A percentile compares a stretch with the other conserved stretches of the same genome.
Evolutionary conservation across 2,329 filamentous ascomycete genomes (phyloP).

Genomic region (Calonectria pseudoreteaudii): DNA sequence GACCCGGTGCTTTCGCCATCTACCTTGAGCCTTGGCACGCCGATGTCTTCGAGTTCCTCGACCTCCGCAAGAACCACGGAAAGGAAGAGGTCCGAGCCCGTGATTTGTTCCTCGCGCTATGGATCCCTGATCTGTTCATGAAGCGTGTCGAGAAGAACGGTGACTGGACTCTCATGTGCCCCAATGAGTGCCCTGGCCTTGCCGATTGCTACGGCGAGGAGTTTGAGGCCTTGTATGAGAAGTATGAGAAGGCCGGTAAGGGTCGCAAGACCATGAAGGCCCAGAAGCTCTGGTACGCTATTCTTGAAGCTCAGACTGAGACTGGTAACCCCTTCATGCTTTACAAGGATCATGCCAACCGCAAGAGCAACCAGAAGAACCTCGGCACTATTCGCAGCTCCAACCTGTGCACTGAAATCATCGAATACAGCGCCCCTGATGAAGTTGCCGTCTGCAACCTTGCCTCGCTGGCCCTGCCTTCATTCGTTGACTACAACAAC

Average conservation of each 20-base stretch:
- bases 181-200: conserved; percentile 93
- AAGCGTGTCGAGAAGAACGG: conserved; percentile 97
- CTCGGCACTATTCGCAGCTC: conserved; percentile 98
- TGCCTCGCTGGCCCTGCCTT: conserved; percentile 91
- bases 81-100: conserved; percentile 98
- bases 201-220: conserved; percentile 98
- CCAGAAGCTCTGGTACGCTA: conserved; percentile 99
- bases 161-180: conserved; percentile 98
- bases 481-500: conserved; percentile 87
- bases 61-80: conserved; percentile 98
- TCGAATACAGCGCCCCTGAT: conserved; percentile 96
- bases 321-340: conserved; percentile 99
- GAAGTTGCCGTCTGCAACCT: conserved; percentile 99
- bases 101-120: conserved; percentile 96
- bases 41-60: conserved; percentile 96
- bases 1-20: conserved; percentile 97
- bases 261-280: conserved; percentile 94
- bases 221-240: conserved; percentile 94
- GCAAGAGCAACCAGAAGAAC: conserved; percentile 99
- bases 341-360: conserved; percentile 98
- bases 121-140: conserved; percentile 99
- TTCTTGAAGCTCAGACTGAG: conserved; percentile 97
- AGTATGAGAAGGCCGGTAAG: conserved; percentile 88
- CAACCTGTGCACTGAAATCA: conserved; percentile 98
- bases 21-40: conserved; percentile 99